These are phyloP conservation scores for Podila minutissima DNA, from an alignment of 192 early-diverging fungal genomes.

Conservation along the genomic window DNA sequence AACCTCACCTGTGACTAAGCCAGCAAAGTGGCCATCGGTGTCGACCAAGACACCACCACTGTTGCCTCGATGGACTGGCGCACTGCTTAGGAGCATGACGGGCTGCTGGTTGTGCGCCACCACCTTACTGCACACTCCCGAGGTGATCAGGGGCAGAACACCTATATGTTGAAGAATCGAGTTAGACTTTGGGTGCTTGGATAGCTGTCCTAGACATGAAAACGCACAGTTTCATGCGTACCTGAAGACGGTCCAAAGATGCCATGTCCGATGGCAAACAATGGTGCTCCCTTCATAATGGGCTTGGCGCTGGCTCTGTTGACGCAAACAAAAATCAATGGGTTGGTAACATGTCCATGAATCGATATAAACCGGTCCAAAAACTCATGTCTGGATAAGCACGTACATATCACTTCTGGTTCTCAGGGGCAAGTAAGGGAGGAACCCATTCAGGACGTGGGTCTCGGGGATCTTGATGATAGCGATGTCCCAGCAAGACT, in stretches of 20 bases:
- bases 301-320: conserved; percentile 26
- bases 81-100: conserved; percentile 45
- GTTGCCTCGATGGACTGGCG: conserved; percentile 51
- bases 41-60: conserved; percentile 53
- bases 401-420: conserved; percentile 30
- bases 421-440: conserved; percentile 32
- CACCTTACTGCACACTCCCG: conserved; percentile 44
- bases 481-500: conserved; percentile 53
- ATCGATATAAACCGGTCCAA: neutral
- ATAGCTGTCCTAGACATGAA: too few relatives aligned
- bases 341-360: neutral
- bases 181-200: neutral
- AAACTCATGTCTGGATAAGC: neutral
- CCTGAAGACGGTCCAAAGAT: conserved; percentile 50
- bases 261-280: conserved; percentile 52
- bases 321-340: neutral
- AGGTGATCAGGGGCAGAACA: conserved; percentile 41
- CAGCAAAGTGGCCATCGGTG: conserved; percentile 32
- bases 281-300: conserved; percentile 31
- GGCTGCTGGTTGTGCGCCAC: conserved; percentile 26
- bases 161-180: neutral
- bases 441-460: conserved; percentile 34
- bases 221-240: neutral
- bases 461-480: conserved; percentile 50
- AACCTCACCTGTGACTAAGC: conserved; percentile 33